Evolutionary conservation across 2,329 filamentous ascomycete genomes (phyloP), one percentile per base, ranked within the genome.

Genomic region (Penicillium corylophilum): DNA sequence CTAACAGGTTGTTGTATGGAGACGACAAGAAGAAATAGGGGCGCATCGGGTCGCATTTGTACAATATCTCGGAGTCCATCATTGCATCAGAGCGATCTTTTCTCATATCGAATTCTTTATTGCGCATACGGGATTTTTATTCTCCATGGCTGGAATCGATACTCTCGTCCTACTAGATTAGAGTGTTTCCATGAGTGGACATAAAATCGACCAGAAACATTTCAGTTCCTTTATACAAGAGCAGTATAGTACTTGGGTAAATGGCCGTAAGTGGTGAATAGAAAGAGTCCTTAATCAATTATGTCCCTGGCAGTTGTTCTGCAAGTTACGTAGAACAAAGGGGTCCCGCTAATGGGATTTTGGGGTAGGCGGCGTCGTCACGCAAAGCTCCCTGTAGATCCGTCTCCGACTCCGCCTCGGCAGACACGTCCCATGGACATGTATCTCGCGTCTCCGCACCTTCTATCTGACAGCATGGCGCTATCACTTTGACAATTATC

Each of bases 381-480:
- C 49, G 18, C 48, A 51, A 51, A 55, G 48, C 40, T 23, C 24
- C 31, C 39, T 40, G 18, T 29, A 35, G 43, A 44, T 36, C 28
- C 45, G 40, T 44, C 35, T 42, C 50, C 42, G 35, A 46, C 35
- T 42, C 50, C 54, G 46, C 53, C 49, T 50, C 57, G 55, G 52
- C 50, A 52, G 44, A 38, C 35, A 38, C 35, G 26, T 28, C 26
- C 41, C 51, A 54, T 51, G 39, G 45, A 48, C 39, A 42, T 51
- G 45, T 45, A 43, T 41, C 50, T 54, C 40, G 48, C 18, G 54
- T 48, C 50, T 50, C 46, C n/a, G 42, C 48, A 33, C 43, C 31
- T 31, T 22, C 35, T 43, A 57, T 57, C 50, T 64, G 65, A 66
- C 54, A 64, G 56, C 47, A 69, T 69, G 65, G 57, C 57, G 47